Evolutionary conservation across 2,329 filamentous ascomycete species (phyloP), one percentile per base, ranked within the genome.

Genomic region (Scedosporium minutisporum): DNA sequence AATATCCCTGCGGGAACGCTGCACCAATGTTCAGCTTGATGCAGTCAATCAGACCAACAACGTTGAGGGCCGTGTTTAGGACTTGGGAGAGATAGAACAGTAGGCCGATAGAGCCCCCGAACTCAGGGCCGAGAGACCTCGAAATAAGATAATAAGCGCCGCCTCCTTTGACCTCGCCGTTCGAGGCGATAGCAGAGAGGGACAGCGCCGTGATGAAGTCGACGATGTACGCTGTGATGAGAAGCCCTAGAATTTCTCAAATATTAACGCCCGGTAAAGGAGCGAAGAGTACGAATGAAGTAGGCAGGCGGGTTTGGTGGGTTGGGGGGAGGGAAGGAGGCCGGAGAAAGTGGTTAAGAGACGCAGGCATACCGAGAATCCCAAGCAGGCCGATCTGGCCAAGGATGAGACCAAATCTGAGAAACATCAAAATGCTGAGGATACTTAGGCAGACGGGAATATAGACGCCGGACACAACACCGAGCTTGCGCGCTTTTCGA

Each of bases 11-110:
- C 0, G 86, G 85, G 41, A 96, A 80, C 58, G 82, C 78, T 18
- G 78, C 71, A 1, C 88, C 89, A 69, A 93, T 84, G 68, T 92
- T 93, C 65, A 93, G 82, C 61, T 85, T 85, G 63, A 96, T 80
- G 69, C 90, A 96, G 74, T 95, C 89, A 66, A 96, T 84, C 57
- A 96, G 79, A 77, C 91, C 91, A 53, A 96, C 90, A 25, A 93
- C 85, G 70, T 96, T 96, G 80, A 96, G 84, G 44, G 89, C 89
- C 1, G 91, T 92, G 71, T 93, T 96, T 70, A 96, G 85, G 2
- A 90, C 88, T 66, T 91, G 90, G n/a, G 91, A 90, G n/a, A 96
- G 79, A 71, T 95, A 96, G 74, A 96, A 96, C 12, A 96, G 84
- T 25, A 96, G 82, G 1, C 91, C 91, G 66, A 96, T 96, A 1